These are phyloP conservation scores for Crepidotus variabilis DNA, from an alignment of 768 basidiomycete genomes.

Conservation along the genomic window DNA sequence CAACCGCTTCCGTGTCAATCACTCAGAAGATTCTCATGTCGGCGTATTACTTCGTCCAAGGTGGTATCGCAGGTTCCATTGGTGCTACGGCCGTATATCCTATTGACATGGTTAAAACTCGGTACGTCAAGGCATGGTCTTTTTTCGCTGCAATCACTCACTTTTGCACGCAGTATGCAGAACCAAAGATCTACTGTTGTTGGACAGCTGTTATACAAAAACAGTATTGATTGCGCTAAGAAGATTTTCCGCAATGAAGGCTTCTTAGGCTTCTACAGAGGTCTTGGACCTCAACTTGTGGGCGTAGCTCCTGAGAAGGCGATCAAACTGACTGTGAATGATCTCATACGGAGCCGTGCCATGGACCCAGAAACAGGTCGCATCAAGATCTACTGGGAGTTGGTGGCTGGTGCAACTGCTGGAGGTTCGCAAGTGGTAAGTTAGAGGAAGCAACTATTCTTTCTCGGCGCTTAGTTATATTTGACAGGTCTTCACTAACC, in stretches of 20 bases:
- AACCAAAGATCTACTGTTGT: conserved; percentile 97
- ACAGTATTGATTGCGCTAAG: conserved; percentile 88
- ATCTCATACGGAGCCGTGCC: conserved; percentile 75
- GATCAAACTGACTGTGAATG: conserved; percentile 97
- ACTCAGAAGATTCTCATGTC: conserved; percentile 63
- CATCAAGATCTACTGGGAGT: conserved; percentile 88
- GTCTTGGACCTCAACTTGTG: conserved; percentile 90
- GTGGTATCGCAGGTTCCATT: conserved; percentile 88
- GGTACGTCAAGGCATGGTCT: not conserved
- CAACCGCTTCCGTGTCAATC: conserved; percentile 34
- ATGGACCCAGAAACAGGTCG: conserved; percentile 96
- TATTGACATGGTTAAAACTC: conserved; percentile 79
- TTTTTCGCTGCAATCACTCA: conserved; percentile 5
- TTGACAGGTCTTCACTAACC: conserved; percentile 90
- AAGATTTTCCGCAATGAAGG: conserved; percentile 97
- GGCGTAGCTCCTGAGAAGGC: conserved; percentile 97
- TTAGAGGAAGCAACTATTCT: conserved; percentile 15
- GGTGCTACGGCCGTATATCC: conserved; percentile 99
- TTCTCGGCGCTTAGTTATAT: conserved; percentile 5
- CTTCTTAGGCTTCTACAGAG: conserved; percentile 92
- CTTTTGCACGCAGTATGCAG: conserved; percentile 65
- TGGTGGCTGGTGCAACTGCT: conserved; percentile 87
- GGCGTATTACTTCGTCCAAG: conserved; percentile 82
- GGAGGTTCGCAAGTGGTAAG: conserved; percentile 98
- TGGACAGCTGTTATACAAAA: conserved; percentile 95